Conservation (phyloP, 1,284 basidiomycete species). For the Tilletia indica region DNA sequence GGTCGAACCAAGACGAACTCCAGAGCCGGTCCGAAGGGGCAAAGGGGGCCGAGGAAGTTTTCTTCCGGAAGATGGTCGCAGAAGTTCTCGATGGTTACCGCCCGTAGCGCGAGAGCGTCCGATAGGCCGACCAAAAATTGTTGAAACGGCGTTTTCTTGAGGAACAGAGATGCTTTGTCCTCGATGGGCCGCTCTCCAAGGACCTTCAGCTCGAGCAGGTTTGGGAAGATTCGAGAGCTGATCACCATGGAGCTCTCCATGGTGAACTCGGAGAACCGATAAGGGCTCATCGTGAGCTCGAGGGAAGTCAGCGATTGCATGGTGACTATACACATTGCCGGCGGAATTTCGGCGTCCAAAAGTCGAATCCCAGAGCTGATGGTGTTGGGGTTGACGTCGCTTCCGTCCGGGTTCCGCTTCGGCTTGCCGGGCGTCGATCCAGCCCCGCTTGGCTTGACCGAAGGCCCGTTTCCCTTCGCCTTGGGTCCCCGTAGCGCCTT, state of each 20-base stretch:
- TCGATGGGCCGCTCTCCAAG: background rate
- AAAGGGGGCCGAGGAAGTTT: background rate
- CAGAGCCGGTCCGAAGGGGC: conserved; percentile 5
- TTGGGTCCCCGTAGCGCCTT: background rate
- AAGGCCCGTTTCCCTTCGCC: background rate
- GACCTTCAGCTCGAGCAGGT: background rate
- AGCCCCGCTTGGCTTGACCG: background rate
- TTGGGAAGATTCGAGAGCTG: conserved; percentile 7
- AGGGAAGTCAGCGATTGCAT: background rate
- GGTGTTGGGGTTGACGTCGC: background rate
- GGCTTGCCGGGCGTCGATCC: background rate
- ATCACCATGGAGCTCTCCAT: background rate
- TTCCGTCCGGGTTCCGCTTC: background rate
- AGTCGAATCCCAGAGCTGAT: background rate
- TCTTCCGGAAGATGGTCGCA: background rate
- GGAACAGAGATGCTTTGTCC: background rate
- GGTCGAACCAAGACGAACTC: background rate
- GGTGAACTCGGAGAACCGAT: background rate
- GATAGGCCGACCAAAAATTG: background rate
- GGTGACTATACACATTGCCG: background rate
- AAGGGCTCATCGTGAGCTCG: background rate
- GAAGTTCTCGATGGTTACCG: background rate
- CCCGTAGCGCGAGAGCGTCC: background rate
- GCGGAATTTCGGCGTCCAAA: background rate
- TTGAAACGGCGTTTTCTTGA: background rate